Evolutionary conservation across 2,329 filamentous ascomycete species (phyloP).

Genomic region (Fusarium sp.): DNA sequence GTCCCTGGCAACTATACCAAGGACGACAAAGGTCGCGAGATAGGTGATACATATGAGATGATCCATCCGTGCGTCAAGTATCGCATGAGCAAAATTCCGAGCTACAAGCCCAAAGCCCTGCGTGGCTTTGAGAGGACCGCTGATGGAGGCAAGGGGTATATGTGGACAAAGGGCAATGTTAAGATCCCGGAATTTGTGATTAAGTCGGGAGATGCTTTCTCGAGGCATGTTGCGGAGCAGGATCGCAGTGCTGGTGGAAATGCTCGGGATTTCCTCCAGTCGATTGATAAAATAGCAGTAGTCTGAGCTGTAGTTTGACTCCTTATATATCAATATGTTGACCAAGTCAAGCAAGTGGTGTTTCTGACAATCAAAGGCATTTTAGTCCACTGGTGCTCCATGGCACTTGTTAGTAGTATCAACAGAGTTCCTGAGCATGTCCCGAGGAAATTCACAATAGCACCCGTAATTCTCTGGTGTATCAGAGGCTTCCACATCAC

Average conservation of each 20-base stretch:
- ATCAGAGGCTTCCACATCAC: background rate
- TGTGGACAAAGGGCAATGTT: slow-evolving; percentile 28
- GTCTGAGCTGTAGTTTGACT: background rate
- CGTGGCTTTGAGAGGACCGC: slow-evolving; percentile 22
- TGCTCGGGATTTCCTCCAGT: slow-evolving; percentile 23
- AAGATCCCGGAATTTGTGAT: slow-evolving; percentile 35
- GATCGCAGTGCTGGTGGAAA: slow-evolving; percentile 14
- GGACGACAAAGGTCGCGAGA: slow-evolving; percentile 11
- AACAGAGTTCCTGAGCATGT: background rate
- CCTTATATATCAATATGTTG: background rate
- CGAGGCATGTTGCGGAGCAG: slow-evolving; percentile 27
- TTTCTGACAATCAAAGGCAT: background rate
- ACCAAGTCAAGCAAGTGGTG: background rate
- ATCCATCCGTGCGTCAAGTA: slow-evolving; percentile 38
- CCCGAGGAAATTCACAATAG: background rate
- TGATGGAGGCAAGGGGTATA: slow-evolving; percentile 12
- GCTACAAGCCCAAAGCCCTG: slow-evolving; percentile 32
- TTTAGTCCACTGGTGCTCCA: background rate
- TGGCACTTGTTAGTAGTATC: background rate
- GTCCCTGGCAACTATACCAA: slow-evolving; percentile 31
- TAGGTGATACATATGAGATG: slow-evolving; percentile 32
- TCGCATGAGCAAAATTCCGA: slow-evolving; percentile 30
- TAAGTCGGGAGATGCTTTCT: slow-evolving; percentile 31
- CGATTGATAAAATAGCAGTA: slow-evolving; percentile 14
- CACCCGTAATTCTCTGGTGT: no score